Evolutionary conservation across 202 grass and related monocot species (phyloP).

Genomic region (Carex arenaria): DNA sequence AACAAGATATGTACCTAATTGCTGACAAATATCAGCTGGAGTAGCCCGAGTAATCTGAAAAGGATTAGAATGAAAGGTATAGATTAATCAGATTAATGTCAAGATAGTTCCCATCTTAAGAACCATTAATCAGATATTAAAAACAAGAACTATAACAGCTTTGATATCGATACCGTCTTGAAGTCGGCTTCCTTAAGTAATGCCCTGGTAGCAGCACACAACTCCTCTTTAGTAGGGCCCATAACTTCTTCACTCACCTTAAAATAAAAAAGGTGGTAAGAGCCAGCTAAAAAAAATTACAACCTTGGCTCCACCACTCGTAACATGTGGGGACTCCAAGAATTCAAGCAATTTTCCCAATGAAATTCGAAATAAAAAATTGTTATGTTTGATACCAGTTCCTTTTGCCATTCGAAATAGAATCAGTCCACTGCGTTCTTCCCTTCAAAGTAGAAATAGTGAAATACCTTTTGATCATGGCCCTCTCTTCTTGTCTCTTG

Average conservation of each 20-base stretch:
- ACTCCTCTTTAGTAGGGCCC: constrained; percentile 58
- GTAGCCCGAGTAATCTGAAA: constrained; percentile 84
- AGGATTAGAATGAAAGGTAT: constrained; percentile 10
- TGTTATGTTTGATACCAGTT: no score
- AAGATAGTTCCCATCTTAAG: not conserved
- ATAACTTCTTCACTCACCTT: constrained; percentile 36
- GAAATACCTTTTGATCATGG: no score
- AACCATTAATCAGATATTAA: not conserved
- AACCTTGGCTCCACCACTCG: constrained; percentile 56
- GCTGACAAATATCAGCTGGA: constrained; percentile 78
- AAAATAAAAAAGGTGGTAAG: constrained; percentile 27
- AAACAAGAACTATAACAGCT: not conserved
- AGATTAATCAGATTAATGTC: not conserved
- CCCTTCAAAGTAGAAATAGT: no score
- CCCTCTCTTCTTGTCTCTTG: no score
- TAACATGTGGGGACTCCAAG: constrained; percentile 74
- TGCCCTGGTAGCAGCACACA: constrained; percentile 70
- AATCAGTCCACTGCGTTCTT: no score
- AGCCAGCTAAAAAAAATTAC: not conserved
- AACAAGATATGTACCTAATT: constrained; percentile 61
- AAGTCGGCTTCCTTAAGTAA: constrained; percentile 98
- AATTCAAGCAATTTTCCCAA: constrained; percentile 75
- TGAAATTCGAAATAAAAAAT: no score
- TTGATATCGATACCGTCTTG: constrained; percentile 56
- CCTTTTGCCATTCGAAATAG: no score